phyloP scores from a whole-genome alignment of 2,329 filamentous ascomycete genomes.

The Penicillium sp. region DNA sequence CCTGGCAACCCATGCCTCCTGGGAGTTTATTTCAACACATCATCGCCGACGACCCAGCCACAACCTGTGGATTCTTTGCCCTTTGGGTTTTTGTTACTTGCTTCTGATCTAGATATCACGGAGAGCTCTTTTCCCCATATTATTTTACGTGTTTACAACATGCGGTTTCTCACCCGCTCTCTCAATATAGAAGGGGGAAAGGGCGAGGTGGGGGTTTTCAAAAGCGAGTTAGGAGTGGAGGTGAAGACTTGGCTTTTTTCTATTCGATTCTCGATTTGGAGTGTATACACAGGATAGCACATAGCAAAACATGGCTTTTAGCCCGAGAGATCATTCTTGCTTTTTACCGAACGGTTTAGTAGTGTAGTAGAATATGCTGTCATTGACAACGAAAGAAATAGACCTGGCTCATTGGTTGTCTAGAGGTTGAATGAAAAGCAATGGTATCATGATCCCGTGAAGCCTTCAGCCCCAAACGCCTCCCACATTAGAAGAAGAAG shows the following conservation, averaged over 20 bases:
- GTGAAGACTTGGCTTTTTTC: conserved; percentile 19
- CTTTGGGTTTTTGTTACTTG: conserved; percentile 12
- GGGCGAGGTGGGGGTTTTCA: conserved; percentile 13
- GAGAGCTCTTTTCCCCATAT: conserved; percentile 19
- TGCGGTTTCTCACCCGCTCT: conserved; percentile 14
- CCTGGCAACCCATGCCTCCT: conserved; percentile 9
- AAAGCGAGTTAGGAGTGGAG: conserved; percentile 26
- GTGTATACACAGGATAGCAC: conserved; percentile 23
- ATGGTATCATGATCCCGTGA: conserved; percentile 31
- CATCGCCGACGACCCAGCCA: conserved; percentile 19
- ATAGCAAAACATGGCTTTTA: conserved; percentile 14
- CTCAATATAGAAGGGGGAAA: conserved; percentile 22
- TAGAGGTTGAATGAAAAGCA: conserved; percentile 14
- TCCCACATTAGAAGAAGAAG: conserved; percentile 10
- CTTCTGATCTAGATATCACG: conserved; percentile 28
- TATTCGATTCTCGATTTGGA: conserved; percentile 10
- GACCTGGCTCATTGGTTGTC: not conserved
- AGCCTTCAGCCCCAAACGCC: conserved; percentile 22
- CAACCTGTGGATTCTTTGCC: conserved; percentile 17
- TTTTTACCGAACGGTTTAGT: not conserved
- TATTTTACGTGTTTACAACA: conserved; percentile 20
- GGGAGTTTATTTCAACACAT: conserved; percentile 20
- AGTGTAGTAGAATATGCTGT: not conserved
- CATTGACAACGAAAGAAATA: not conserved
- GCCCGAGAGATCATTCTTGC: not conserved